Base-by-base conservation (phyloP, 257 asterid species). In the Solanum gracilifrons region DNA sequence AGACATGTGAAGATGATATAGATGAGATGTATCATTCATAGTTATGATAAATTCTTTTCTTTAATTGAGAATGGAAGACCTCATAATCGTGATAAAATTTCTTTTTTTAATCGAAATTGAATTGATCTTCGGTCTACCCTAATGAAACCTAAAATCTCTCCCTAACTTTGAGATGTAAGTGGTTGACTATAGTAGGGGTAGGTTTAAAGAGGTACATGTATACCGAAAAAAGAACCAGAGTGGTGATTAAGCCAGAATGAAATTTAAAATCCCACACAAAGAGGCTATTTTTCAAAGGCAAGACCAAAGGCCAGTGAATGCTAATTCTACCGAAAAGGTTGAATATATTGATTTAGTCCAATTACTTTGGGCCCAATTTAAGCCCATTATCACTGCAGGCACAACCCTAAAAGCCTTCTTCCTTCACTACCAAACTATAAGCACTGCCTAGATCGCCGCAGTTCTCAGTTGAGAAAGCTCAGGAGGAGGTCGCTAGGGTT, bases 331-430 rank as follows among this genome's bases (percentile, higher is more conserved):
- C 46, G 13, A 10, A 41, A 51, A 51, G 23, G 4, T 51, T 51
- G 60, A 51, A 0, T 55, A 51, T 51, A 51, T 55, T 55, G 64
- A 55, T 55, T 55, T 55, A 18, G 64, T 55, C 64, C 64, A 58
- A 58, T 20, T 58, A 58, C 66, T 21, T 31, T 60, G 6, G 20
- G 77, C 87, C 87, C 58, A 39, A 85, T 39, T 36, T 5, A 29
- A 82, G 82, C 89, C 92, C 92, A 87, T 33, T 25, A 23, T 13
- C 18, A 12, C 2, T 7, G 8, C 29, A 88, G 46, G 71, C 84
- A 89, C 90, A 91, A 90, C 90, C 93, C 92, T 90, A 90, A 89
- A 90, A 87, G 43, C 91, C 36, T 79, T 46, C 74, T 16, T 8
- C 39, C 29, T 15, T 21, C 41, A 84, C 62, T 9, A 36, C 64